Evolutionary conservation across 257 asterid genomes (phyloP).

Genomic region (Przewalskia tangutica): DNA sequence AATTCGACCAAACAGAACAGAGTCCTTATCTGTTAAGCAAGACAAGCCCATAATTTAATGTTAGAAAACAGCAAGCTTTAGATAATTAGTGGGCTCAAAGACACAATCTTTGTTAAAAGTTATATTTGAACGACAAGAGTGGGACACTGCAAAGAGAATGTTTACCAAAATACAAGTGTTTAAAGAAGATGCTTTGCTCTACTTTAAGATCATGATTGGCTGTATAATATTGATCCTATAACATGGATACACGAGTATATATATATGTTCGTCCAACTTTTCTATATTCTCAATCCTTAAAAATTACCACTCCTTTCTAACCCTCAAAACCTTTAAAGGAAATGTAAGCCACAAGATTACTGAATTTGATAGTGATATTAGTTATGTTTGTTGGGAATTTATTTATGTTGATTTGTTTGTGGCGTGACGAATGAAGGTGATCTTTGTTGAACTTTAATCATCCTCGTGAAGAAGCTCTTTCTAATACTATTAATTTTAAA

Average conservation of each 20-base stretch:
- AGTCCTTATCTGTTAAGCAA: conserved; percentile 2
- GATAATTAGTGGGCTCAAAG: conserved; percentile 1
- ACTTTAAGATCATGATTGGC: conserved; percentile 21
- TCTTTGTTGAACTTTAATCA: not conserved
- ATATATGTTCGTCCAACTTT: not conserved
- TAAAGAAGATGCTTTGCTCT: conserved; percentile 20
- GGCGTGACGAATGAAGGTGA: too few relatives aligned
- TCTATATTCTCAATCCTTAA: not conserved
- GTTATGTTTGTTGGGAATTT: not conserved
- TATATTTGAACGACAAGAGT: conserved; percentile 5
- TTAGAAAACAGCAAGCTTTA: not conserved
- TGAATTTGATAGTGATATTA: not conserved
- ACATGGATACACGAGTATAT: not conserved
- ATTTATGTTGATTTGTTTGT: not conserved
- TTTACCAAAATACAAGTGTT: conserved; percentile 13
- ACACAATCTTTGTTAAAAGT: conserved; percentile 8
- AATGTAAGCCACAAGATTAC: conserved; percentile 5
- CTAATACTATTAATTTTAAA: too few relatives aligned
- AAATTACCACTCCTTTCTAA: not conserved
- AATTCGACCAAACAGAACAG: not conserved
- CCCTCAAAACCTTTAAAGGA: not conserved
- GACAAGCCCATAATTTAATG: not conserved
- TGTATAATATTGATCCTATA: not conserved
- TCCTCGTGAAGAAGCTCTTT: too few relatives aligned
- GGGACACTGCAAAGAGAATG: conserved; percentile 51